Percentiles rank a stretch among this genome's conserved stretches.
Conservation (phyloP, 768 basidiomycete genomes). For the Tephrocybe rancida region DNA sequence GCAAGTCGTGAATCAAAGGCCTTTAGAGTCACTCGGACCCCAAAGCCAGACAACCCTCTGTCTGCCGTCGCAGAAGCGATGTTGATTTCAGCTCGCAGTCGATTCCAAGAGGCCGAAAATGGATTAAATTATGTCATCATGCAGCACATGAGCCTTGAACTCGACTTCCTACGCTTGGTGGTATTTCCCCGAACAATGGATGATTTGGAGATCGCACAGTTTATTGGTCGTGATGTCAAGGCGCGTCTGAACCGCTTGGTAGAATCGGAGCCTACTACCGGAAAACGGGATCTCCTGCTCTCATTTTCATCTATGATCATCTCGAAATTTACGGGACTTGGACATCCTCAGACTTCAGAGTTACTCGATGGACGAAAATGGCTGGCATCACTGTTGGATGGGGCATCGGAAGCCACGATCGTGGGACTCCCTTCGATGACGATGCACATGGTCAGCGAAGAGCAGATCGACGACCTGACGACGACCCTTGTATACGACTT, state of each 20-base stretch:
- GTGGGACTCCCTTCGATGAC: slow-evolving; percentile 82
- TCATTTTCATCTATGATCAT: slow-evolving; percentile 79
- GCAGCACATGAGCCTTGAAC: slow-evolving; percentile 74
- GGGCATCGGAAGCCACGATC: slow-evolving; percentile 70
- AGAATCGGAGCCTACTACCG: slow-evolving; percentile 46
- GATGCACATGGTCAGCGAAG: slow-evolving; percentile 79
- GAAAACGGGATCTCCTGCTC: slow-evolving; percentile 66
- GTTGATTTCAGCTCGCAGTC: slow-evolving; percentile 70
- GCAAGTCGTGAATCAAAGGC: slow-evolving; percentile 80
- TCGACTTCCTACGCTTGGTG: slow-evolving; percentile 65
- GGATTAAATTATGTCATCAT: slow-evolving; percentile 62
- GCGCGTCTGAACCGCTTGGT: slow-evolving; percentile 71
- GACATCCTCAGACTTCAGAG: slow-evolving; percentile 45
- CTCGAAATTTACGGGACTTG: slow-evolving; percentile 68
- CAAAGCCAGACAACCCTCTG: slow-evolving; percentile 78
- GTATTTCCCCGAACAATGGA: slow-evolving; percentile 81
- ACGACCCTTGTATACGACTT: slow-evolving; percentile 67
- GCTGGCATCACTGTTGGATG: slow-evolving; percentile 61
- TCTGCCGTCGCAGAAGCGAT: slow-evolving; percentile 88
- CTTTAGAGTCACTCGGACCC: slow-evolving; percentile 71
- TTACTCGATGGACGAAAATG: slow-evolving; percentile 52
- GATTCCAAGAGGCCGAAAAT: slow-evolving; percentile 68
- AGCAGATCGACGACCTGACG: slow-evolving; percentile 41
- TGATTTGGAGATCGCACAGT: slow-evolving; percentile 78
- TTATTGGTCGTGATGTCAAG: slow-evolving; percentile 66